Conservation (phyloP, 2,329 filamentous ascomycete species). For the Penicillium brasilianum region DNA sequence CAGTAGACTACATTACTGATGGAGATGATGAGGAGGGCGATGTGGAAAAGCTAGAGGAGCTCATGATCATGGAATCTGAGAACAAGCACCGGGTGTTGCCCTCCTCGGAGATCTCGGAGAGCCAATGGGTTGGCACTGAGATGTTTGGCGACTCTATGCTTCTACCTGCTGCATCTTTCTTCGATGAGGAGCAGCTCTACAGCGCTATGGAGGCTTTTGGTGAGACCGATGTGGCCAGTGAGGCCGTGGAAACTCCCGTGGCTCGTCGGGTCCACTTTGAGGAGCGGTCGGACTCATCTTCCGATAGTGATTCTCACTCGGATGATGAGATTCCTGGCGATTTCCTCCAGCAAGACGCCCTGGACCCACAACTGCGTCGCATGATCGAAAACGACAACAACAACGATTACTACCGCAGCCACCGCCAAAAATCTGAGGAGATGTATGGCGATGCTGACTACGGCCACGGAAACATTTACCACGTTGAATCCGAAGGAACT, state of each 20-base stretch:
- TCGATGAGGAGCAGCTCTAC: constrained; percentile 51
- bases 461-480: constrained; percentile 48
- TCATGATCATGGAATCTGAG: constrained; percentile 65
- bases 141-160: constrained; percentile 50
- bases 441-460: constrained; percentile 47
- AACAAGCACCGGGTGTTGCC: constrained; percentile 39
- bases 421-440: constrained; percentile 44
- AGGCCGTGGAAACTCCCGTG: constrained; percentile 50
- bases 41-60: constrained; percentile 78
- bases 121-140: constrained; percentile 61
- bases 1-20: constrained; percentile 78
- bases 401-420: constrained; percentile 32
- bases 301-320: constrained; percentile 60
- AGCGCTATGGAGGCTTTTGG: constrained; percentile 46
- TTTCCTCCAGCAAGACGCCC: constrained; percentile 74
- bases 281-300: constrained; percentile 63
- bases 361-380: constrained; percentile 73
- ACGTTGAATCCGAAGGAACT: constrained; percentile 50
- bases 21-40: constrained; percentile 80
- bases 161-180: constrained; percentile 48
- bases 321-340: constrained; percentile 75
- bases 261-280: constrained; percentile 74
- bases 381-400: constrained; percentile 72
- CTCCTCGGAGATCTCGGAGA: constrained; percentile 31
- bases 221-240: constrained; percentile 43